These are phyloP conservation scores for Pestalotiopsis sp. DNA, from an alignment of 2,329 filamentous ascomycete species.

Conservation along the genomic window DNA sequence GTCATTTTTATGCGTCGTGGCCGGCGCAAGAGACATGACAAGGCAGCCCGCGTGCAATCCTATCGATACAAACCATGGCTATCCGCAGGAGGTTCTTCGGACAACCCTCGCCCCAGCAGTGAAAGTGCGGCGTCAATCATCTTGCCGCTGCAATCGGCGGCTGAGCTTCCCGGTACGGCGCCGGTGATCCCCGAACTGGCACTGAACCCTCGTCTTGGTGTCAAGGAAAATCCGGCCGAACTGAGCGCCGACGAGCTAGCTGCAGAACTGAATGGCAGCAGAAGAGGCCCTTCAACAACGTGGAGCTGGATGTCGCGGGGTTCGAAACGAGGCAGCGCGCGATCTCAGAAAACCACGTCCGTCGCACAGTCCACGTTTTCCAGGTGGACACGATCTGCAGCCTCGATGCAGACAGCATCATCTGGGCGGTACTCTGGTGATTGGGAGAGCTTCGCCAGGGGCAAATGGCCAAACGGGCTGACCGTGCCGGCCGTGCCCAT, in stretches of 20 bases:
- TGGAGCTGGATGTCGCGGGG: slow-evolving; percentile 16
- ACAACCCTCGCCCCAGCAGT: background rate
- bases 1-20: slow-evolving; percentile 15
- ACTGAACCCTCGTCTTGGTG: background rate
- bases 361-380: background rate
- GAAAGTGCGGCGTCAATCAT: background rate
- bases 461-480: slow-evolving; percentile 13
- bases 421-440: slow-evolving; percentile 11
- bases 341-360: slow-evolving; percentile 1
- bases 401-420: slow-evolving; percentile 8
- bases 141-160: background rate
- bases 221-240: slow-evolving; percentile 14
- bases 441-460: slow-evolving; percentile 13
- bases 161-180: slow-evolving; percentile 1
- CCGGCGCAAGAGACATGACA: background rate
- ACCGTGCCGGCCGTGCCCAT: slow-evolving; percentile 10
- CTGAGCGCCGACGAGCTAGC: slow-evolving; percentile 3
- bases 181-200: slow-evolving; percentile 2
- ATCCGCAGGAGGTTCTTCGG: background rate
- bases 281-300: background rate
- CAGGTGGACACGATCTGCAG: slow-evolving; percentile 9
- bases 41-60: background rate
- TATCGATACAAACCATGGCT: background rate
- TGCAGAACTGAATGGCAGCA: background rate
- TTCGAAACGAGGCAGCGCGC: background rate